Conservation (phyloP, 805 yeast genomes). For the Yarrowia osloensis region DNA sequence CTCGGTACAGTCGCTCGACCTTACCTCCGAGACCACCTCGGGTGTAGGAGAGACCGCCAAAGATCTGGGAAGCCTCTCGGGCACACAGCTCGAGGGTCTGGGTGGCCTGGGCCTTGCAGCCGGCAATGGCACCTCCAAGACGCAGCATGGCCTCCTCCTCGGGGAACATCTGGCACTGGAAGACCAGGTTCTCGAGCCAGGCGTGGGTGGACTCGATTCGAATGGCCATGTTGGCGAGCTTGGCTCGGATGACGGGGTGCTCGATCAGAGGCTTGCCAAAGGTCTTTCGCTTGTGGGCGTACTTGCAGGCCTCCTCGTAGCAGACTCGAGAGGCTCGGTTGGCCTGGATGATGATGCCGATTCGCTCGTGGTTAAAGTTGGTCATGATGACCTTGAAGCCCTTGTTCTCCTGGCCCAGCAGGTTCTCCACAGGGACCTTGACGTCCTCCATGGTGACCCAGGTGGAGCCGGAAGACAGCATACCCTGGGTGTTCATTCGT, state of each 20-base stretch:
- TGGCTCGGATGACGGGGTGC: constrained; percentile 48
- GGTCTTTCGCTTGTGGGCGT: constrained; percentile 48
- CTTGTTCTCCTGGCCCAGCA: constrained; percentile 46
- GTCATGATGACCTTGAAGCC: constrained; percentile 49
- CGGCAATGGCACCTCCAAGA: constrained; percentile 49
- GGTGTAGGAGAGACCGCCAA: constrained; percentile 48
- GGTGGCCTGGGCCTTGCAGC: constrained; percentile 46
- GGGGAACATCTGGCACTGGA: constrained; percentile 41
- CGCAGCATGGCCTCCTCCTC: constrained; percentile 44
- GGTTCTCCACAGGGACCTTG: constrained; percentile 47
- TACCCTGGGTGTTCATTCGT: constrained; percentile 47
- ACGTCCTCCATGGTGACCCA: constrained; percentile 48
- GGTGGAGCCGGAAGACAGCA: constrained; percentile 48
- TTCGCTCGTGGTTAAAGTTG: constrained; percentile 50
- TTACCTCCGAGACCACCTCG: constrained; percentile 49
- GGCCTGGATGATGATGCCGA: constrained; percentile 47
- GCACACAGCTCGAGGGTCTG: constrained; percentile 49
- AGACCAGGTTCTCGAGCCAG: constrained; percentile 45
- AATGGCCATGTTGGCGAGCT: constrained; percentile 47
- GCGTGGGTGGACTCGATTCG: constrained; percentile 47
- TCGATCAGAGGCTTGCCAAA: constrained; percentile 47
- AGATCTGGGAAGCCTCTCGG: constrained; percentile 49
- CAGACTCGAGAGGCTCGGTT: constrained; percentile 45
- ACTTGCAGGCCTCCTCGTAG: constrained; percentile 45
- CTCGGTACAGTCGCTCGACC: constrained; percentile 49